Conservation (phyloP, 768 basidiomycete species). For the Leccinellum rugosiceps region DNA sequence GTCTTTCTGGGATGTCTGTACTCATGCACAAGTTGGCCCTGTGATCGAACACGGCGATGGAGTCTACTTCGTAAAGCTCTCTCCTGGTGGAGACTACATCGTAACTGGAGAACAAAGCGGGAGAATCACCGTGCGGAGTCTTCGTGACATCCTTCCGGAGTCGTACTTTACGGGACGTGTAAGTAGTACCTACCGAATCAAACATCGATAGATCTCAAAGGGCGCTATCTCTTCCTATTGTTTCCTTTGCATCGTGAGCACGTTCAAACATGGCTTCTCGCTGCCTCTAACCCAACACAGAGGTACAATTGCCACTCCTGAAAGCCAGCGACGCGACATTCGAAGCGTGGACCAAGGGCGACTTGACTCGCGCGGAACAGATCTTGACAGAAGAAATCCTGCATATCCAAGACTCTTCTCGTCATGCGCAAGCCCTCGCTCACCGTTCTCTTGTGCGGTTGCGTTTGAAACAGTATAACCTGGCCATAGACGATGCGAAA, state of each 20-base stretch:
- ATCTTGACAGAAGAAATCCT: background rate
- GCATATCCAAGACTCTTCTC: too few species aligned
- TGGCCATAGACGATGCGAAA: constrained; percentile 5
- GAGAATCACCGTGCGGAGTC: background rate
- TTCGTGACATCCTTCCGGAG: background rate
- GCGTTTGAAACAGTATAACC: background rate
- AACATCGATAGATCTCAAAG: background rate
- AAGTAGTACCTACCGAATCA: background rate
- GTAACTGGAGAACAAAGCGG: constrained; percentile 1
- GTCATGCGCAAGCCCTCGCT: constrained; percentile 1
- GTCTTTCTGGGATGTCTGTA: background rate
- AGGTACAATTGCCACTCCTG: background rate
- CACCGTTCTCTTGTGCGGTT: background rate
- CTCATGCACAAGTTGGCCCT: background rate
- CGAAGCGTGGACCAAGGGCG: background rate
- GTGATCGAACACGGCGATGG: background rate
- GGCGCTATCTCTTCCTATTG: too few species aligned
- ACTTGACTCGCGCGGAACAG: background rate
- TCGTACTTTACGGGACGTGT: constrained; percentile 1
- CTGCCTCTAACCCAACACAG: background rate
- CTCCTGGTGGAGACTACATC: background rate
- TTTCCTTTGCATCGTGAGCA: background rate
- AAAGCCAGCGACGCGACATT: background rate
- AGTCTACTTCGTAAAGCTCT: background rate
- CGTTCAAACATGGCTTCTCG: rapidly evolving